These are phyloP conservation scores for Avena atlantica DNA, from an alignment of 176 grass and related monocot species.

Conservation along the genomic window DNA sequence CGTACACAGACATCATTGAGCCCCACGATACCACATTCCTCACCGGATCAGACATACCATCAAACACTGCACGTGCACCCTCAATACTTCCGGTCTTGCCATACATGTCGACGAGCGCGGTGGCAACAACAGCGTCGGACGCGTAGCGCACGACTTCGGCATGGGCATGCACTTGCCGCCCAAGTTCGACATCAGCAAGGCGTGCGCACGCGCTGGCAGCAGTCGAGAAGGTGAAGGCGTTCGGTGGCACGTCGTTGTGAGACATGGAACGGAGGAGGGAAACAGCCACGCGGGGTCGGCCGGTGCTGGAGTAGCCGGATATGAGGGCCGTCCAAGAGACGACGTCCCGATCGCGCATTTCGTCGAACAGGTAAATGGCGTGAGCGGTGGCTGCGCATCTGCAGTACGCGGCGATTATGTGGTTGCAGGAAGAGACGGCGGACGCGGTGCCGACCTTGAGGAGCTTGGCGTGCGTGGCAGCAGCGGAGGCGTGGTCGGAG, in stretches of 20 bases:
- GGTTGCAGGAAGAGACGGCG: slow-evolving; percentile 49
- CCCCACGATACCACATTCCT: slow-evolving; percentile 68
- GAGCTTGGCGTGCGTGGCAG: slow-evolving; percentile 63
- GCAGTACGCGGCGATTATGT: slow-evolving; percentile 60
- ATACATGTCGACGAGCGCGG: slow-evolving; percentile 78
- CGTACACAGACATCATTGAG: slow-evolving; percentile 70
- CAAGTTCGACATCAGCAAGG: slow-evolving; percentile 55
- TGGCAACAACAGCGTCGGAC: slow-evolving; percentile 52
- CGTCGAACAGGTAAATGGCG: slow-evolving; percentile 69
- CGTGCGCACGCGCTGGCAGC: slow-evolving; percentile 60
- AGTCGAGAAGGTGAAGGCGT: slow-evolving; percentile 62
- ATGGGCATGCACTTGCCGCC: slow-evolving; percentile 66
- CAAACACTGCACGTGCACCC: slow-evolving; percentile 63
- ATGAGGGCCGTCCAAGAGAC: slow-evolving; percentile 89
- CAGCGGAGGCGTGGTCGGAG: slow-evolving; percentile 42
- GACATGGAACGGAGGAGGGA: slow-evolving; percentile 55
- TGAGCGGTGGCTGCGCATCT: slow-evolving; percentile 31
- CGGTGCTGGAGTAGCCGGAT: slow-evolving; percentile 59
- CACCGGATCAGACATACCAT: slow-evolving; percentile 49
- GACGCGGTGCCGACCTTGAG: slow-evolving; percentile 52
- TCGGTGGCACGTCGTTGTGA: slow-evolving; percentile 46
- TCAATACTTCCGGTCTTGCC: slow-evolving; percentile 57
- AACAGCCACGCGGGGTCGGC: slow-evolving; percentile 38
- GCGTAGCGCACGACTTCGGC: slow-evolving; percentile 47
- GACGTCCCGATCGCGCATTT: slow-evolving; percentile 58